Percentiles rank a stretch among this genome's conserved stretches.
These are phyloP conservation scores for Cocos nucifera DNA, from an alignment of 176 grass and related monocot species.

Conservation along the genomic window DNA sequence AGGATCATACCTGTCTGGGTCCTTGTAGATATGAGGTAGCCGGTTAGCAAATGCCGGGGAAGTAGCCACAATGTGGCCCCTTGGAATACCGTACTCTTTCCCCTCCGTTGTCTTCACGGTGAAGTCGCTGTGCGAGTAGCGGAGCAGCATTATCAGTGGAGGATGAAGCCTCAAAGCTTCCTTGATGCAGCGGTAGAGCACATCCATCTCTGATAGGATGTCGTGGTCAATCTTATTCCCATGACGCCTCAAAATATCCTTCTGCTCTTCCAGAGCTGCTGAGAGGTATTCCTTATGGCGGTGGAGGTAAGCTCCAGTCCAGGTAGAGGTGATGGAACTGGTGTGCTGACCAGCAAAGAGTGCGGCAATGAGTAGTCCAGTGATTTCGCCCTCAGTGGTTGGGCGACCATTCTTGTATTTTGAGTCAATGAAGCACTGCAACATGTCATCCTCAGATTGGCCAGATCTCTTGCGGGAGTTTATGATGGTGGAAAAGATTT, in stretches of 20 bases:
- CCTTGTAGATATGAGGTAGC: constrained; percentile 72
- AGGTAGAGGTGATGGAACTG: constrained; percentile 94
- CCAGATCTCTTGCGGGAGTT: constrained; percentile 75
- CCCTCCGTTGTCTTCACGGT: constrained; percentile 73
- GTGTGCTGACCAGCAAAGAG: constrained; percentile 96
- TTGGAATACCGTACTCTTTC: constrained; percentile 74
- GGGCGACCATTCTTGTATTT: constrained; percentile 87
- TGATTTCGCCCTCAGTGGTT: constrained; percentile 74
- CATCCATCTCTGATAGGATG: constrained; percentile 92
- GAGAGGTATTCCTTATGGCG: constrained; percentile 57
- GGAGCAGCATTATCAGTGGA: constrained; percentile 81
- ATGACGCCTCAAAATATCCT: constrained; percentile 63
- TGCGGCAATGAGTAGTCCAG: constrained; percentile 79
- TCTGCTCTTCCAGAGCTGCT: constrained; percentile 76
- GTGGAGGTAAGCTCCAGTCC: constrained; percentile 87
- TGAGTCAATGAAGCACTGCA: constrained; percentile 96
- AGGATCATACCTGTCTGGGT: constrained; percentile 72
- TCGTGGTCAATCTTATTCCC: constrained; percentile 82
- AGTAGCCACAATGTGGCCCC: constrained; percentile 90
- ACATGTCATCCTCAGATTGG: constrained; percentile 78
- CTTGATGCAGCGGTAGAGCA: constrained; percentile 94
- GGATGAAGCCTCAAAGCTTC: constrained; percentile 91
- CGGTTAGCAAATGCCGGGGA: constrained; percentile 87
- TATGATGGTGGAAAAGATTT: constrained; percentile 85
- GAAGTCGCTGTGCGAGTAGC: constrained; percentile 78